Conservation (phyloP, 2,329 filamentous ascomycete species). For the Ceratocystis harringtonii region DNA sequence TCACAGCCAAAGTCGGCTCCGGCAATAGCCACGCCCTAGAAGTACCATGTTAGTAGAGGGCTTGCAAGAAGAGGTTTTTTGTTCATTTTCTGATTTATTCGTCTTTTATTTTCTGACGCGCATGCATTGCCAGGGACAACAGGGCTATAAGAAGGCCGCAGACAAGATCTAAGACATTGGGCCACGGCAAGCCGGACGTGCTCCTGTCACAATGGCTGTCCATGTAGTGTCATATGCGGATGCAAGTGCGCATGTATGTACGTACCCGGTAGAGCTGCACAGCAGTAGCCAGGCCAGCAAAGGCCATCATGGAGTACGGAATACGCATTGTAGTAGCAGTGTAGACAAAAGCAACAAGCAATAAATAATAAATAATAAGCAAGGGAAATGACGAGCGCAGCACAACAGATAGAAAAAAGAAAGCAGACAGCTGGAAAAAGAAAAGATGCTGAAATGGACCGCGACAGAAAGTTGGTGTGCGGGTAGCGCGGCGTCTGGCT, state of each 20-base stretch:
- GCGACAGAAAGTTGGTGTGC: too few species aligned
- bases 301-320: background rate
- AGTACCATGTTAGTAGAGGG: background rate
- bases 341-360: background rate
- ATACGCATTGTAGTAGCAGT: background rate
- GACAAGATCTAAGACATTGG: background rate
- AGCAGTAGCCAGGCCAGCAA: conserved; percentile 11
- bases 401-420: too few species aligned
- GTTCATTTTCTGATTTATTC: background rate
- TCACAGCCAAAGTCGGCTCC: conserved; percentile 32
- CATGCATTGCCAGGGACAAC: background rate
- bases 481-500: too few species aligned
- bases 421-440: too few species aligned
- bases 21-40: conserved; percentile 27
- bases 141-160: background rate
- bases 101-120: background rate
- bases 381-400: background rate
- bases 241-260: background rate
- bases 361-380: background rate
- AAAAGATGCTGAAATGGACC: too few species aligned
- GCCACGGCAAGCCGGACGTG: background rate
- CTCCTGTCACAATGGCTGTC: too few species aligned
- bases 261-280: conserved; percentile 11
- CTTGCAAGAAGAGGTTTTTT: background rate
- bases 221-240: too few species aligned